Conservation (phyloP, 2,329 filamentous ascomycete genomes). For the Aspergillus ruber region DNA sequence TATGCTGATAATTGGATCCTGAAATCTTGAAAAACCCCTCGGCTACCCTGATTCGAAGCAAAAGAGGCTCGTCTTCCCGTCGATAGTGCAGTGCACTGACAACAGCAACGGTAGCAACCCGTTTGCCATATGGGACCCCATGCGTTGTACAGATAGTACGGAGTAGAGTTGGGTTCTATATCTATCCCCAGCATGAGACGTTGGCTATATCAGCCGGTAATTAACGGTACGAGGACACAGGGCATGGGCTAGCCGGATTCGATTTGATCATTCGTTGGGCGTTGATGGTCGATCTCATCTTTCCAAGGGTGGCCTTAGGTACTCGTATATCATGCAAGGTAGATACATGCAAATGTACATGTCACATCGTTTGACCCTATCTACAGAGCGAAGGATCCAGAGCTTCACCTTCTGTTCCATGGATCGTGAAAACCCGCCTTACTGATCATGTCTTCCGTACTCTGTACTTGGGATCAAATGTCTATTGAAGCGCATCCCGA, state of each 20-base stretch:
- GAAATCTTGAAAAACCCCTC: too few species aligned
- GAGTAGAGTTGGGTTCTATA: neutral
- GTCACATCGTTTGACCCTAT: constrained; percentile 1
- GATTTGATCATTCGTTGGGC: too few species aligned
- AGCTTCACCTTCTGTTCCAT: too few species aligned
- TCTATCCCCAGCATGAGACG: neutral
- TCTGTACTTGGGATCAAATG: neutral
- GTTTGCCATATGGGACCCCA: too few species aligned
- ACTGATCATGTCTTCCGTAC: neutral
- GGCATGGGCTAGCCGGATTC: too few species aligned
- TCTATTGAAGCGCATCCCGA: constrained; percentile 47
- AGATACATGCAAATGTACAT: constrained; percentile 5
- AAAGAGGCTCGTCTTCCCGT: neutral
- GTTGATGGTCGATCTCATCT: neutral
- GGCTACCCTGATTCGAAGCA: neutral
- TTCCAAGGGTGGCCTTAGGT: constrained; percentile 2
- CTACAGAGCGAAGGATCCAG: neutral
- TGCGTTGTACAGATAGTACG: too few species aligned
- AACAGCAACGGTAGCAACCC: neutral
- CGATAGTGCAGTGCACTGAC: neutral
- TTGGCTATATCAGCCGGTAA: neutral
- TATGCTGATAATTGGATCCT: neutral
- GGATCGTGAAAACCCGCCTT: neutral
- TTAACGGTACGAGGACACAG: too few species aligned
- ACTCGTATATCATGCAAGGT: constrained; percentile 7